Evolutionary conservation across 139 green algal species (phyloP), one percentile per base, ranked within the genome.

Genomic region (Chlamydomonas sp.): DNA sequence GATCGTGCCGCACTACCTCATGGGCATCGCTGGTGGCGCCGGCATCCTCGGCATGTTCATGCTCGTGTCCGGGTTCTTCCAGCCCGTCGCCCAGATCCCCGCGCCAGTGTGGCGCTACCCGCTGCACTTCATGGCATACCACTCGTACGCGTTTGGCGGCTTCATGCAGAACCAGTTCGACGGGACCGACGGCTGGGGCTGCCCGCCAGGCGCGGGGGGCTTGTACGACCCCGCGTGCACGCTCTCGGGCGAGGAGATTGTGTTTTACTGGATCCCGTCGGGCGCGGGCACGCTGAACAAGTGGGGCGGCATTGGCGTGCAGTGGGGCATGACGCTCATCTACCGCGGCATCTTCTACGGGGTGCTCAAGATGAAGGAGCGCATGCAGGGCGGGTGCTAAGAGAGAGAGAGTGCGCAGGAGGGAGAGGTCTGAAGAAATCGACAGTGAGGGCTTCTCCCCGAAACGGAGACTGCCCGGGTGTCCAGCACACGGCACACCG

Each of bases 31-130:
- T 16, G 75, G 74, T 76, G 84, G 83, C n/a, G 80, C 81, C 0
- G 83, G 83, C 35, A 49, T 88, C 5, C 70, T 89, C 60, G 85
- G 85, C 30, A 81, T 90, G 34, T 90, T 71, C 80, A 90, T 89
- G 85, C 69, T 85, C 16, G 83, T 80, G 57, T 84, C 76, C 60
- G 83, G 81, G 58, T 89, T 87, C 74, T 89, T 90, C 78, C 79
- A 88, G 69, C 73, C 84, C 13, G 64, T 84, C n/a, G 31, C 37
- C 10, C 62, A 73, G 8, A 71, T 90, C 48, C 82, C 84, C 29
- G 57, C 72, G 54, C 81, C 84, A 22, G 85, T 90, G 54, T 84
- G 87, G 68, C 73, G 73, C 39, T 90, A 90, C 68, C 85, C 85
- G 2, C 48, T 90, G 48, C 72, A 80, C 48, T 90, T 88, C 81